Evolutionary conservation across 2,329 filamentous ascomycete species (phyloP).

Genomic region (Amphichorda felina): DNA sequence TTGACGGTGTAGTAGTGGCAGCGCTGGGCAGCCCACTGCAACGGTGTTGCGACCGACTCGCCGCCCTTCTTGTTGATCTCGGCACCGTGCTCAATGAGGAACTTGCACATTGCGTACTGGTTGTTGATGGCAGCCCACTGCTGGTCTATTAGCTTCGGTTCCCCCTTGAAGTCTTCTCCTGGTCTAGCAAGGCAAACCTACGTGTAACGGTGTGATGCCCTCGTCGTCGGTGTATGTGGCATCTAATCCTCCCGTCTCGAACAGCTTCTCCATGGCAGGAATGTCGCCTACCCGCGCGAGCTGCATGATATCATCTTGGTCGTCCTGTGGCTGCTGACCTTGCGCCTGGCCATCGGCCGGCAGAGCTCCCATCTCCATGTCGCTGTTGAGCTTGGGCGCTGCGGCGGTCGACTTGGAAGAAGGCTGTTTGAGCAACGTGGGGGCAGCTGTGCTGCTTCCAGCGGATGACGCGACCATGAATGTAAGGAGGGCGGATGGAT

Average conservation of each 20-base stretch:
- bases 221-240: conserved; percentile 80
- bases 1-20: conserved; percentile 97
- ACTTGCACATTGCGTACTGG: conserved; percentile 94
- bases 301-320: conserved; percentile 83
- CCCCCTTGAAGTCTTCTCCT: background rate
- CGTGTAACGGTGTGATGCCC: conserved; percentile 91
- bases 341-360: conserved; percentile 3
- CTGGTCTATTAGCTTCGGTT: conserved; percentile 5
- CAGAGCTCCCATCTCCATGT: conserved; percentile 37
- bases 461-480: conserved; percentile 4
- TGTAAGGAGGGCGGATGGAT: background rate
- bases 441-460: conserved; percentile 5
- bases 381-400: conserved; percentile 43
- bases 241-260: conserved; percentile 70
- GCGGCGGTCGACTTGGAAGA: conserved; percentile 40
- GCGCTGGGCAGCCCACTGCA: conserved; percentile 94
- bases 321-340: background rate
- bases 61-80: conserved; percentile 93
- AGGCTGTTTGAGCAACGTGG: conserved; percentile 39
- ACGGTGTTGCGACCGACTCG: conserved; percentile 84
- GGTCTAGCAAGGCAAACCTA: conserved; percentile 44
- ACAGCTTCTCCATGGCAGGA: conserved; percentile 75
- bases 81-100: conserved; percentile 72
- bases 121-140: conserved; percentile 99
- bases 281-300: conserved; percentile 82